Evolutionary conservation across 805 yeast genomes (phyloP).

Genomic region (Pichia rugopelliculosa): DNA sequence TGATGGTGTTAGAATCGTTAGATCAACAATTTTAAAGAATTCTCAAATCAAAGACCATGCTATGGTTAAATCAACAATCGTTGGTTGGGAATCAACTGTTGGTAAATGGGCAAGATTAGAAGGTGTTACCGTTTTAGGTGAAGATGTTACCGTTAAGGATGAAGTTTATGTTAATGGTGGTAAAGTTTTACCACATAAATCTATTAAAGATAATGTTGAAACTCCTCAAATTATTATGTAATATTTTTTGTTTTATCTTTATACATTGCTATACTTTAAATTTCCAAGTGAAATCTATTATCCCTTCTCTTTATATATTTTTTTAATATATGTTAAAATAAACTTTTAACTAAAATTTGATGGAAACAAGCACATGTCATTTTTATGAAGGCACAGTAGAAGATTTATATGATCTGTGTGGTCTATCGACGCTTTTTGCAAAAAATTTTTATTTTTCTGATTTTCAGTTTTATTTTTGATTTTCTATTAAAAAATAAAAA

Average conservation of each 20-base stretch:
- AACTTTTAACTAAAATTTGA: no score
- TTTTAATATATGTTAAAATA: background rate
- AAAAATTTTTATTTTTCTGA: no score
- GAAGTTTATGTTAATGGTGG: slow-evolving; percentile 99
- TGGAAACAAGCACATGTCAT: no score
- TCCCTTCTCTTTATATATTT: background rate
- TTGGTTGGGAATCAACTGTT: slow-evolving; percentile 98
- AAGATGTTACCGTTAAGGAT: slow-evolving; percentile 96
- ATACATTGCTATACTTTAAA: background rate
- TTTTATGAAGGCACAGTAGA: no score
- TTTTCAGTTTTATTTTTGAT: no score
- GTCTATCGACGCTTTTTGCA: no score
- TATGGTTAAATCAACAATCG: slow-evolving; percentile 94
- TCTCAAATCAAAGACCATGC: slow-evolving; percentile 95
- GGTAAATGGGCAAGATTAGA: slow-evolving; percentile 99
- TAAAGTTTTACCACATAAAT: slow-evolving; percentile 97
- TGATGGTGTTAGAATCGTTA: slow-evolving; percentile 96
- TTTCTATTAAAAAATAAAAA: no score
- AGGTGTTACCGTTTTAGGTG: slow-evolving; percentile 97
- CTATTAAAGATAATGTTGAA: slow-evolving; percentile 93
- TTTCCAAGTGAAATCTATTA: background rate
- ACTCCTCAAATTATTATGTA: slow-evolving; percentile 97
- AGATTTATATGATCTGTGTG: no score
- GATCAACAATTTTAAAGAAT: slow-evolving; percentile 88
- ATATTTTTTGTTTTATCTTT: slow-evolving; percentile 14